Evolutionary conservation across 306 rosid genomes (phyloP).

Genomic region (Spatholobus suberectus): DNA sequence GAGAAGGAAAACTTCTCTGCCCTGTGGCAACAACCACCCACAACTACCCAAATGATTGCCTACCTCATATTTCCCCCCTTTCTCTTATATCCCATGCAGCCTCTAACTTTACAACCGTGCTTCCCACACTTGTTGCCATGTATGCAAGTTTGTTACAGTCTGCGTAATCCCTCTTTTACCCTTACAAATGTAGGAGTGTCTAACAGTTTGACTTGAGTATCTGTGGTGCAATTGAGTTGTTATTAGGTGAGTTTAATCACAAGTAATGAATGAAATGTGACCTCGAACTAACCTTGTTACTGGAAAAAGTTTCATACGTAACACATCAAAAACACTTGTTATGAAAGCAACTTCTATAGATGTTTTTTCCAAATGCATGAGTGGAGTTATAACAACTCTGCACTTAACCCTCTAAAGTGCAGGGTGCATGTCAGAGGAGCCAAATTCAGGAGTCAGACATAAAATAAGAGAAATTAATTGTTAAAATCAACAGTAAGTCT

Average conservation of each 20-base stretch:
- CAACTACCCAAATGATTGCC: not conserved
- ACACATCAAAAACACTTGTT: not conserved
- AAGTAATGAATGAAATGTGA: not conserved
- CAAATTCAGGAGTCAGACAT: not conserved
- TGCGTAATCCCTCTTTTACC: not conserved
- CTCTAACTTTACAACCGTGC: not conserved
- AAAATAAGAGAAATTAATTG: not conserved
- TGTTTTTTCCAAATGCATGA: not conserved
- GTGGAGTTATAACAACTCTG: not conserved
- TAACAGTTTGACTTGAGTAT: not conserved
- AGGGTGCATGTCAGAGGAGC: not conserved
- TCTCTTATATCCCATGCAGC: not conserved
- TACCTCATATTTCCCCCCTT: not conserved
- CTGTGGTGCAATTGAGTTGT: not conserved
- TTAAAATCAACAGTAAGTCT: not conserved
- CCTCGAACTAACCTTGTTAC: not conserved
- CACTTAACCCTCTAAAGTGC: not conserved
- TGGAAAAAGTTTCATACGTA: not conserved
- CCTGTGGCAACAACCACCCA: not conserved
- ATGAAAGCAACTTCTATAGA: not conserved
- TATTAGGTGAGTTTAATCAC: not conserved
- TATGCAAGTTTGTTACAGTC: not conserved
- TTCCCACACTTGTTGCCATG: not conserved
- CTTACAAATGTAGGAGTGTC: not conserved
- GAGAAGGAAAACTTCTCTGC: not conserved